Base-by-base conservation (phyloP, 495 filamentous ascomycete species). In the Chaetomium cochliodes region DNA sequence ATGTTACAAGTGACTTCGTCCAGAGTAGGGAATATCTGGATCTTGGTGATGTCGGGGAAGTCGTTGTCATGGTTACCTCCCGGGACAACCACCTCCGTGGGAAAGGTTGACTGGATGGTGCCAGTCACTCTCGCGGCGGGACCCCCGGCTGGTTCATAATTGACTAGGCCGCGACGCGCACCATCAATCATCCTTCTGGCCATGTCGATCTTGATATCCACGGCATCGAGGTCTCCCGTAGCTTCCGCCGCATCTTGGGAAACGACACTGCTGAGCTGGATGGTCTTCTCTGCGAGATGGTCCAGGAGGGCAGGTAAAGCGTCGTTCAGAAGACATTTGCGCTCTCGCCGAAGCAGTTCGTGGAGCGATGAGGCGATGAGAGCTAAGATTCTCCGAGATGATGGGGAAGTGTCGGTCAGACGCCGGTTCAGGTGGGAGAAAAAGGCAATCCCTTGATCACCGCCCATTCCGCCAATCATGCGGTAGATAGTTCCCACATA, bases 1-100 rank as follows among this genome's bases (percentile, higher is more conserved):
- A 80, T 76, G 15, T 67, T 51, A 25, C 79, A 82, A 2, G 70
- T 65, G 51, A 91, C 87, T 70, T 92, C 90, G 46, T 82, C 69
- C 5, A 75, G 74, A 0, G 87, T 90, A 0, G 89, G 89, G 22
- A 91, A 71, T 49, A 91, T 86, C 51, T 74, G 71, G 49, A 91
- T 87, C 4, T 86, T 67, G n/a, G 67, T 63, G 59, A 64, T 49
- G 30, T 60, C 55, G 0, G 60, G 22, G 39, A 67, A 64, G 49
- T 64, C 65, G 25, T 67, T 67, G 41, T 64, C 60, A 42, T 67
- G 65, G 13, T 58, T 56, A 3, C 65, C 65, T 0, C 65, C 62
- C 0, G 65, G 65, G 16, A 60, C 22, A 8, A 49, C 28, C 2
- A 60, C 42, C 0, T 52, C 23, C 13, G 49, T 2, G 2, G 65